Conservation (phyloP, 2,329 filamentous ascomycete species). For the Ceratocystis cacaofunesta region DNA sequence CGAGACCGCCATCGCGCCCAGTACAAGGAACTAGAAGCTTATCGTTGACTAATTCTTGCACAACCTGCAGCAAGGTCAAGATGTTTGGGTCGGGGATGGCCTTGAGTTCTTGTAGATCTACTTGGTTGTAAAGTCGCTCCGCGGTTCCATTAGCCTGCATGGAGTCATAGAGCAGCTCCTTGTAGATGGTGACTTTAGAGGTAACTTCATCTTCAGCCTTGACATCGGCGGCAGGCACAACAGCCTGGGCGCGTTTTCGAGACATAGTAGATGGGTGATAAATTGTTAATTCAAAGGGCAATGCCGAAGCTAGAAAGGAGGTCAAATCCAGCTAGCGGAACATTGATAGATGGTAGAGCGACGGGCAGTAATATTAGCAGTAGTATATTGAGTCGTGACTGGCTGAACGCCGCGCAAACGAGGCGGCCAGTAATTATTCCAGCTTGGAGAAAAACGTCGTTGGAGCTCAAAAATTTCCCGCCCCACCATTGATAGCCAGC, state of each 20-base stretch:
- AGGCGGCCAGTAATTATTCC: neutral
- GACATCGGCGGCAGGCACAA: slow-evolving; percentile 1
- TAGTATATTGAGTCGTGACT: neutral
- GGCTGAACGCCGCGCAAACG: neutral
- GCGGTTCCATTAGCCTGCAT: slow-evolving; percentile 36
- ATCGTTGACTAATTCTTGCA: slow-evolving; percentile 44
- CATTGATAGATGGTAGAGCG: neutral
- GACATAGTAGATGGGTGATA: slow-evolving; percentile 8
- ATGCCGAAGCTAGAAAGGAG: neutral
- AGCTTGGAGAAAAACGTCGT: slow-evolving; percentile 5
- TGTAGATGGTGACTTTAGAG: slow-evolving; percentile 36
- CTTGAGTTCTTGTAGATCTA: slow-evolving; percentile 41
- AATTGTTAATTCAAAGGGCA: neutral
- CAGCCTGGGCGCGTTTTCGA: slow-evolving; percentile 8
- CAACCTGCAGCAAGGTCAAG: slow-evolving; percentile 37
- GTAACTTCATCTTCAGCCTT: slow-evolving; percentile 16
- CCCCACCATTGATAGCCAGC: neutral
- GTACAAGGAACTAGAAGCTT: slow-evolving; percentile 40
- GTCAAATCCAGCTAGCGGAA: neutral
- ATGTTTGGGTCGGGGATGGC: slow-evolving; percentile 44
- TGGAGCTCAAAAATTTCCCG: slow-evolving; percentile 8
- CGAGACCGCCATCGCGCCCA: slow-evolving; percentile 29
- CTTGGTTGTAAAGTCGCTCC: slow-evolving; percentile 40
- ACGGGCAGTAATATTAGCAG: neutral
- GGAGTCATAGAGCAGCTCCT: slow-evolving; percentile 42